Evolutionary conservation across 805 yeast genomes (phyloP).

Genomic region (Kluyveromyces aestuarii): DNA sequence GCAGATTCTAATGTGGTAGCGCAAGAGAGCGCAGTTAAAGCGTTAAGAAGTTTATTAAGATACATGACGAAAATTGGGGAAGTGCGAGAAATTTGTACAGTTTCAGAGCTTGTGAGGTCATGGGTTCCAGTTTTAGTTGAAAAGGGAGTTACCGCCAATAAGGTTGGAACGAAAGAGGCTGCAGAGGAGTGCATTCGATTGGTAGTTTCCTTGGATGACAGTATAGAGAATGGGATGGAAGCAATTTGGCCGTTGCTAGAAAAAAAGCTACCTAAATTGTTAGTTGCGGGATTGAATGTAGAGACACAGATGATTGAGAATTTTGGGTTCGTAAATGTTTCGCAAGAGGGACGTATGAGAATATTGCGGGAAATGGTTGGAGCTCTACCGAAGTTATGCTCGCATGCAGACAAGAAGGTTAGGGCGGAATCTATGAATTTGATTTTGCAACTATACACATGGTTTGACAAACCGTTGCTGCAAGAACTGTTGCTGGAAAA

Average conservation of each 20-base stretch:
- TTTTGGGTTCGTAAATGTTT: conserved; percentile 15
- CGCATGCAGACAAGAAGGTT: conserved; percentile 80
- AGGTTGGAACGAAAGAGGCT: conserved; percentile 64
- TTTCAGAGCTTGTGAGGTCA: conserved; percentile 32
- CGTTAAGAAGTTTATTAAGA: conserved; percentile 46
- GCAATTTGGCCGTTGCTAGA: conserved; percentile 51
- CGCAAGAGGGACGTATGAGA: conserved; percentile 1
- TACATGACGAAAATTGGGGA: conserved; percentile 38
- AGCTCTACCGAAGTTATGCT: conserved; percentile 66
- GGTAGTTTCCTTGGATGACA: conserved; percentile 56
- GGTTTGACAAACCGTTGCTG: conserved; percentile 54
- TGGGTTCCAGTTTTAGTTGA: conserved; percentile 47
- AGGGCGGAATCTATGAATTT: conserved; percentile 68
- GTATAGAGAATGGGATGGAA: conserved; percentile 54
- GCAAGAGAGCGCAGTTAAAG: conserved; percentile 68
- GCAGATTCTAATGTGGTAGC: conserved; percentile 85
- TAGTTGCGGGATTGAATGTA: conserved; percentile 56
- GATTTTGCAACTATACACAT: conserved; percentile 59
- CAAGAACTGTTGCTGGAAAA: conserved; percentile 53
- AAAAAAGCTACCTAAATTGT: conserved; percentile 68
- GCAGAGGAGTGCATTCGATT: conserved; percentile 53
- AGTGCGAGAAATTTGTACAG: conserved; percentile 21
- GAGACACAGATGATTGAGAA: conserved; percentile 42
- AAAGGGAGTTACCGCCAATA: conserved; percentile 68
- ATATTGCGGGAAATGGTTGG: conserved; percentile 45